Base-by-base conservation (phyloP, 495 filamentous ascomycete species). In the Penicillium cosmopolitanum region DNA sequence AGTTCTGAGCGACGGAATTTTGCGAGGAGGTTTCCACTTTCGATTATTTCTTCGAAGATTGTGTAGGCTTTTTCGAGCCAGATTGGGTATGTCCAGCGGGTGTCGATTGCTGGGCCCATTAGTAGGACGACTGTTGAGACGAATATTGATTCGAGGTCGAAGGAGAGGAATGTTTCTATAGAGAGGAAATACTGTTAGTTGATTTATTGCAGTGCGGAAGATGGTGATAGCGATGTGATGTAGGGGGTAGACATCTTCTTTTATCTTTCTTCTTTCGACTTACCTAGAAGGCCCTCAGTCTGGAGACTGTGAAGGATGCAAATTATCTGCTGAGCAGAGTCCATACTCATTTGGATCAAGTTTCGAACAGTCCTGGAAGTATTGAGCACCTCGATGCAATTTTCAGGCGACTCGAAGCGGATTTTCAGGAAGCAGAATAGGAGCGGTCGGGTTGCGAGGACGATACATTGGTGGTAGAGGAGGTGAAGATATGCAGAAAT, bases 381-480 rank as follows among this genome's bases (percentile, higher is more conserved):
- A 6, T 70, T 69, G 12, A 77, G 52, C 1, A 67, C 63, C 18
- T 68, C 64, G 7, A 66, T 21, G 34, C 58, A 65, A 25, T 54
- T 43, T 44, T 67, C 64, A 10, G 73, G 53, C 4, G 65, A 65
- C 50, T 77, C 72, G 5, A 77, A 63, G 18, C 67, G 67, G 16
- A 74, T 72, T 54, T 74, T 73, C 35, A 76, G 53, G 34, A 77
- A 74, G 47, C 71, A 73, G 51, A 74, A 74, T 15, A 79, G 57
- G 5, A 79, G 57, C 13, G 74, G 76, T 58, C 76, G 60, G 31
- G 74, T 79, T 23, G 75, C 75, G 8, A 79, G 65, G 33, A 80
- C 64, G 15, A 80, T 76, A 51, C 77, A 79, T 67, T 77, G 76
- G 44, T 80, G 77, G 46, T 80, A 74, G 38, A 76, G 67, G 15